Base-by-base conservation (phyloP, 106 monocot genomes). In the Alisma plantagoaquatica region DNA sequence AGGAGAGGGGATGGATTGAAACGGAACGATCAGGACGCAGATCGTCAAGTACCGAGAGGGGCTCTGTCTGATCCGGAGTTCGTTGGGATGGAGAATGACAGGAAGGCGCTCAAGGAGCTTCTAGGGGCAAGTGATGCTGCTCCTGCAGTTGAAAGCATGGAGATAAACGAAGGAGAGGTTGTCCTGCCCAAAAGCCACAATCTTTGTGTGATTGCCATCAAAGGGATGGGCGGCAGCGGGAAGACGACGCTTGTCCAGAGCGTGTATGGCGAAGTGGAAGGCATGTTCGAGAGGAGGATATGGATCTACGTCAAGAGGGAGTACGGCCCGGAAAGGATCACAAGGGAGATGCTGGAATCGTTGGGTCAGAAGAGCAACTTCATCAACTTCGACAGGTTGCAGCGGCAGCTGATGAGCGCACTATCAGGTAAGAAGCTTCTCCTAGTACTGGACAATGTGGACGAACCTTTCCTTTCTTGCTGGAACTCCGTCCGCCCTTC, bases 211-310 rank as follows among this genome's bases (percentile, higher is more conserved):
- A n/a, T n/a, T n/a, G n/a, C 47, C 8, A 48, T 61, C 1, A 56
- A 68, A n/a, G 74, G 74, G 2, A 57, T 63, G 29, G 68, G 62
- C 6, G 74, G 74, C 2, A 14, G 69, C 0, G 75, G 75, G 4
- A 75, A 75, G 29, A 75, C 70, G 1, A 60, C 70, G 1, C 70
- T 75, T 22, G 59, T 42, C 3, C 57, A 64, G 46, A 3, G 18
- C 4, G 45, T 60, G 3, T 75, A 75, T 25, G 60, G 32, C 17
- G 11, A 23, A 7, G 41, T 60, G 16, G 24, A 30, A 4, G 4
- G 33, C 1, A 41, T 49, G 22, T 76, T 70, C 22, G 18, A 53
- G 24, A 25, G 31, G 15, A 58, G 38, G 29, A 31, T 43, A 9
- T 75, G 75, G 75, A 28, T 53, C 3, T 42, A 23, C 49, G 74